These are phyloP conservation scores for Saturnispora ahearnii DNA, from an alignment of 805 yeast species.

Conservation along the genomic window DNA sequence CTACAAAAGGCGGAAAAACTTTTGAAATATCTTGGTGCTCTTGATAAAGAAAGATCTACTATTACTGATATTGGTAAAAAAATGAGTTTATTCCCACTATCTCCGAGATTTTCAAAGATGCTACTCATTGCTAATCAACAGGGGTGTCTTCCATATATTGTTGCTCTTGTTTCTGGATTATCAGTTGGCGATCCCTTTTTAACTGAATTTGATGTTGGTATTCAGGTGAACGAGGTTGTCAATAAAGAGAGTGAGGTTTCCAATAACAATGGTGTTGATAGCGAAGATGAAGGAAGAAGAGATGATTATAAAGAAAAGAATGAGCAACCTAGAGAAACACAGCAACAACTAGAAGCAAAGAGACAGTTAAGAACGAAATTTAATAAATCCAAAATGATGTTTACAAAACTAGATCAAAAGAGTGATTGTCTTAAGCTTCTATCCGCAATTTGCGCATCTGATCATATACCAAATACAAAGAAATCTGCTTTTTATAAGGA, in stretches of 20 bases:
- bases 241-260: slow-evolving; percentile 18
- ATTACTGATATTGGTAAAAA: slow-evolving; percentile 74
- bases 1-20: slow-evolving; percentile 59
- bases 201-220: slow-evolving; percentile 64
- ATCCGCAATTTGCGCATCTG: slow-evolving; percentile 81
- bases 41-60: slow-evolving; percentile 37
- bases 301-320: slow-evolving; percentile 24
- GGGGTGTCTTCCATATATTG: slow-evolving; percentile 77
- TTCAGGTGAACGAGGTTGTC: slow-evolving; percentile 24
- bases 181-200: slow-evolving; percentile 92
- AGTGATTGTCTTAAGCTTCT: slow-evolving; percentile 71
- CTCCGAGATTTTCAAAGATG: slow-evolving; percentile 91
- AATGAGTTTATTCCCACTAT: slow-evolving; percentile 87
- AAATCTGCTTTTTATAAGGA: slow-evolving; percentile 39
- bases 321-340: slow-evolving; percentile 28
- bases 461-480: slow-evolving; percentile 53
- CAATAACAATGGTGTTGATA: slow-evolving; percentile 24
- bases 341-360: slow-evolving; percentile 31
- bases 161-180: slow-evolving; percentile 84
- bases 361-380: slow-evolving; percentile 42
- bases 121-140: slow-evolving; percentile 80
- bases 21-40: slow-evolving; percentile 69
- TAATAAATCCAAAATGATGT: slow-evolving; percentile 48
- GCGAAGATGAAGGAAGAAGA: slow-evolving; percentile 24
- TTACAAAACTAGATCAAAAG: slow-evolving; percentile 57